Percentiles rank a stretch among this genome's conserved stretches.
phyloP scores from a whole-genome alignment of 2,329 filamentous ascomycete genomes.

The Aspergillus alliaceus region DNA sequence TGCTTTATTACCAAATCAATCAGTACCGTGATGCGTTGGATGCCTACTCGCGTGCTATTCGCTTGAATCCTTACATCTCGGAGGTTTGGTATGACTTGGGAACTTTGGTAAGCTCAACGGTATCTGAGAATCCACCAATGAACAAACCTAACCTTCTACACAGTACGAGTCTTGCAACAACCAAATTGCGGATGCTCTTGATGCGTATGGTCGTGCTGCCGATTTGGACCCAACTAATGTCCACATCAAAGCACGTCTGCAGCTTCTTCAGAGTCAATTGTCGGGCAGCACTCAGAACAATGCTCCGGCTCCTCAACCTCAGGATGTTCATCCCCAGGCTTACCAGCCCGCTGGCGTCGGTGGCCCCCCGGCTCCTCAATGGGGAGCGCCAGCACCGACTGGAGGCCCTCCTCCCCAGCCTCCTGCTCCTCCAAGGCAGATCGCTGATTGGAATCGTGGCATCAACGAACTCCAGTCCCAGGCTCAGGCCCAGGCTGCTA shows the following conservation, averaged over 20 bases:
- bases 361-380: slow-evolving; percentile 82
- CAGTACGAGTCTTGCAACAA: slow-evolving; percentile 99
- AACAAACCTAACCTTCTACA: slow-evolving; percentile 2
- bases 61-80: slow-evolving; percentile 95
- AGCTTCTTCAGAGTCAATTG: slow-evolving; percentile 78
- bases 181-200: slow-evolving; percentile 91
- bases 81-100: slow-evolving; percentile 99
- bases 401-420: slow-evolving; percentile 53
- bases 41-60: slow-evolving; percentile 94
- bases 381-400: slow-evolving; percentile 70
- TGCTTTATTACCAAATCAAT: slow-evolving; percentile 99
- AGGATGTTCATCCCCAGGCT: slow-evolving; percentile 92
- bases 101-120: slow-evolving; percentile 69
- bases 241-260: slow-evolving; percentile 92
- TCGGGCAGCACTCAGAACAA: slow-evolving; percentile 68
- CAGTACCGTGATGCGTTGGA: slow-evolving; percentile 97
- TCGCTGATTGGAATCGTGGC: slow-evolving; percentile 62
- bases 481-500: slow-evolving; percentile 50
- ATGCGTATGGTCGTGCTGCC: slow-evolving; percentile 91
- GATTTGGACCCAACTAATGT: slow-evolving; percentile 91
- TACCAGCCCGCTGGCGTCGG: slow-evolving; percentile 83
- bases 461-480: slow-evolving; percentile 74
- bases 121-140: not conserved
- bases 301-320: slow-evolving; percentile 72
- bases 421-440: slow-evolving; percentile 64